These are phyloP conservation scores for Chaetothyriales sp. DNA, from an alignment of 2,329 filamentous ascomycete genomes.

Conservation along the genomic window DNA sequence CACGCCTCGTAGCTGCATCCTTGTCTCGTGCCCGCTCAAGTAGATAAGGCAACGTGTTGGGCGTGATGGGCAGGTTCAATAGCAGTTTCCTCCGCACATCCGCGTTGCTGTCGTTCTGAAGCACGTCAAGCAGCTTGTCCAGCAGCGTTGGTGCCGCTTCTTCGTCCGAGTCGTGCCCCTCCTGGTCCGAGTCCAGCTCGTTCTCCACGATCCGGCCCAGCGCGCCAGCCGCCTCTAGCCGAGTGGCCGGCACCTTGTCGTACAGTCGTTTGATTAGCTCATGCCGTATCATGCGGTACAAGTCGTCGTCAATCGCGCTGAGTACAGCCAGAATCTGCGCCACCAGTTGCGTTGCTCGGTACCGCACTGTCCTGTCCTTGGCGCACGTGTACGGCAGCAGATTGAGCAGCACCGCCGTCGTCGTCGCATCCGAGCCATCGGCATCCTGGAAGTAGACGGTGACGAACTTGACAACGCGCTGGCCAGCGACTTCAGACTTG, in stretches of 20 bases:
- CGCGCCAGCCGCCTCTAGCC: conserved; percentile 81
- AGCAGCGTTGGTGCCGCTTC: conserved; percentile 55
- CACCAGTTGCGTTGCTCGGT: conserved; percentile 76
- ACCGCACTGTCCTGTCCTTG: conserved; percentile 89
- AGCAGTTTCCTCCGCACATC: conserved; percentile 83
- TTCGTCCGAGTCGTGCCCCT: conserved; percentile 39
- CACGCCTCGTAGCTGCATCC: conserved; percentile 68
- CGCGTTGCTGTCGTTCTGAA: conserved; percentile 87
- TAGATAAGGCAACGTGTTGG: conserved; percentile 69
- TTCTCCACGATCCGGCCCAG: conserved; percentile 74
- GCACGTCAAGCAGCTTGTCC: conserved; percentile 69
- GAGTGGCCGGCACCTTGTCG: conserved; percentile 86
- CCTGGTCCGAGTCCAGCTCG: conserved; percentile 50
- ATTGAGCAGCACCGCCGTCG: conserved; percentile 50
- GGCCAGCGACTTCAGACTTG: conserved; percentile 80
- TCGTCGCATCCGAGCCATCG: conserved; percentile 65
- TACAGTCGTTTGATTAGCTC: conserved; percentile 72
- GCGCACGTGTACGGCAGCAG: conserved; percentile 61
- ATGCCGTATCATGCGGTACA: conserved; percentile 70
- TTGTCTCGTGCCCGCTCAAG: conserved; percentile 83
- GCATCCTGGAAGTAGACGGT: conserved; percentile 81
- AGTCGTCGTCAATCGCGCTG: conserved; percentile 78
- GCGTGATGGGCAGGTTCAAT: conserved; percentile 76
- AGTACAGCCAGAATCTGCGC: conserved; percentile 86
- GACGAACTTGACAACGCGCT: conserved; percentile 72